phyloP scores from a whole-genome alignment of 805 yeast genomes.

The Yarrowia divulgata region DNA sequence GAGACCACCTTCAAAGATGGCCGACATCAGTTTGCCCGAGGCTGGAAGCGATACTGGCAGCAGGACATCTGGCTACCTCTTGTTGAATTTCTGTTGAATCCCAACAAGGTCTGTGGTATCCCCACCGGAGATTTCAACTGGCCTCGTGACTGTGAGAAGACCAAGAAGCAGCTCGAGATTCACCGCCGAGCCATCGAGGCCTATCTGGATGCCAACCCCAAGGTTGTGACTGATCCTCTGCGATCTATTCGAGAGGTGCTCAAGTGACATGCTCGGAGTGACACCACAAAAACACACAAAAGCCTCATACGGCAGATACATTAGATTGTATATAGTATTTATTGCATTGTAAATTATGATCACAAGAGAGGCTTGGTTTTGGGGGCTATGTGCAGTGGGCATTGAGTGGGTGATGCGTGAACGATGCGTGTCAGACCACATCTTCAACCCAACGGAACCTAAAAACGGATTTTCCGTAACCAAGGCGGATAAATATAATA shows the following conservation, averaged over 20 bases:
- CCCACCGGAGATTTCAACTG: constrained; percentile 12
- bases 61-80: constrained; percentile 71
- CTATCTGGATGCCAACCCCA: constrained; percentile 30
- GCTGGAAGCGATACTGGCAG: constrained; percentile 79
- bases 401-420: neutral
- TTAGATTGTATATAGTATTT: constrained; percentile 38
- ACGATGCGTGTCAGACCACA: neutral
- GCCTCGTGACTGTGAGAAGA: constrained; percentile 28
- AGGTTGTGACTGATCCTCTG: constrained; percentile 22
- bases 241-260: constrained; percentile 32
- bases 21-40: constrained; percentile 53
- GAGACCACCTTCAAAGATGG: constrained; percentile 51
- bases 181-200: constrained; percentile 17
- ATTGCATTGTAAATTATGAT: constrained; percentile 35
- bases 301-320: constrained; percentile 22
- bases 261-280: neutral
- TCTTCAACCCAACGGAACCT: constrained; percentile 16
- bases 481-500: constrained; percentile 15
- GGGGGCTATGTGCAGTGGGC: constrained; percentile 16
- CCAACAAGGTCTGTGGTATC: constrained; percentile 49
- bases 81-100: constrained; percentile 69
- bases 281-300: neutral
- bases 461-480: too few species aligned
- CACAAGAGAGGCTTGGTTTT: constrained; percentile 1
- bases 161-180: constrained; percentile 10